Conservation (phyloP, 2,329 filamentous ascomycete species). For the Cercospora sp. region DNA sequence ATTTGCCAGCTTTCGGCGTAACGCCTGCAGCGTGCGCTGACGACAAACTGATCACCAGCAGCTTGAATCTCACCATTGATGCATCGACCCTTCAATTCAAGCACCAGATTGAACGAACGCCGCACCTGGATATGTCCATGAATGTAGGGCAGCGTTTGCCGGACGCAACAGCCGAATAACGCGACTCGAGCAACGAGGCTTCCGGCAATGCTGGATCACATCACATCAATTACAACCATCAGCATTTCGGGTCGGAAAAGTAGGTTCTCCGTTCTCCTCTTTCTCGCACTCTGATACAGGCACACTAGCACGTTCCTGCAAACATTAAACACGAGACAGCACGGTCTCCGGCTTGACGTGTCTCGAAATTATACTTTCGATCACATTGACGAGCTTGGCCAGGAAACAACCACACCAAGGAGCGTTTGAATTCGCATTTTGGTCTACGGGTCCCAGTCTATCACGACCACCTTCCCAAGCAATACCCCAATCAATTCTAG, state of each 20-base stretch:
- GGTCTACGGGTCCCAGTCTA: neutral
- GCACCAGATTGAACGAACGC: neutral
- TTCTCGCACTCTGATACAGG: slow-evolving; percentile 4
- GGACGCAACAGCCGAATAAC: neutral
- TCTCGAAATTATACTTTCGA: neutral
- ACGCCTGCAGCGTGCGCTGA: neutral
- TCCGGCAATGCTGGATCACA: neutral
- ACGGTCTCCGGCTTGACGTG: neutral
- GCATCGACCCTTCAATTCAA: neutral
- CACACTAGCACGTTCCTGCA: neutral
- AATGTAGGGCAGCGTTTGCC: neutral
- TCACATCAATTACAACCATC: neutral
- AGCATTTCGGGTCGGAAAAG: neutral
- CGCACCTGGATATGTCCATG: neutral
- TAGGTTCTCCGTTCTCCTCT: neutral
- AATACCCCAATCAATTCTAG: neutral
- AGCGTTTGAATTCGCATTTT: neutral
- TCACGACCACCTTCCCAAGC: neutral
- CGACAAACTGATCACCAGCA: neutral
- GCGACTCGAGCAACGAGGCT: neutral
- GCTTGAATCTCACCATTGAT: neutral
- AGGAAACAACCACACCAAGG: slow-evolving; percentile 1
- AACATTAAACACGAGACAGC: neutral
- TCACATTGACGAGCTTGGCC: neutral
- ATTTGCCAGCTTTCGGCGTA: neutral